Conservation (phyloP, 176 grass and related monocot species). For the Bonia amplexicaulis region DNA sequence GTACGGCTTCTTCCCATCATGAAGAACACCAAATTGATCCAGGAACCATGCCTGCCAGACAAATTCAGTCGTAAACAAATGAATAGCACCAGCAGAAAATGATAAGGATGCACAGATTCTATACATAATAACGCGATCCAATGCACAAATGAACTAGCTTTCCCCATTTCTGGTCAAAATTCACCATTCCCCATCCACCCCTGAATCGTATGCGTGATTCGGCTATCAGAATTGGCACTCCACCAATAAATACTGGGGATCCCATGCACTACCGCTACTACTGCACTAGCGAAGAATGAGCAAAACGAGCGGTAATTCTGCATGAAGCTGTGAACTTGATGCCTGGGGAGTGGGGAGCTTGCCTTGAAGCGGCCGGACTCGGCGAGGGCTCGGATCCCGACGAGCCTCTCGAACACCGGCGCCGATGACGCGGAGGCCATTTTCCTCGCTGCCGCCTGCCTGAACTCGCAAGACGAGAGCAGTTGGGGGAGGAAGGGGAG, state of each 20-base stretch:
- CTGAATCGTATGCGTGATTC: neutral
- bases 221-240: neutral
- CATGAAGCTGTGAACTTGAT: neutral
- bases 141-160: neutral
- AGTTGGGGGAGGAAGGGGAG: neutral
- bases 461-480: neutral
- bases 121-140: neutral
- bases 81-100: neutral
- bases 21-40: constrained; percentile 92
- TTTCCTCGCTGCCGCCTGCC: neutral
- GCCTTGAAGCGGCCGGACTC: constrained; percentile 76
- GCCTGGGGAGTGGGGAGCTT: constrained; percentile 1
- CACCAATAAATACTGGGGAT: neutral
- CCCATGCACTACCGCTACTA: neutral
- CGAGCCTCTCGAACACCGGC: constrained; percentile 47
- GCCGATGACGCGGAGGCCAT: constrained; percentile 24
- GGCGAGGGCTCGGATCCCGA: constrained; percentile 60
- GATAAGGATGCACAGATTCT: neutral
- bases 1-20: constrained; percentile 97
- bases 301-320: neutral
- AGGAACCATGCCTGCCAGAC: constrained; percentile 78
- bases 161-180: neutral
- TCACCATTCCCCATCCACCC: neutral
- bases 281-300: neutral
- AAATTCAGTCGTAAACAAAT: neutral